Evolutionary conservation across 1,284 basidiomycete genomes (phyloP).

Genomic region (Tilletia indica): DNA sequence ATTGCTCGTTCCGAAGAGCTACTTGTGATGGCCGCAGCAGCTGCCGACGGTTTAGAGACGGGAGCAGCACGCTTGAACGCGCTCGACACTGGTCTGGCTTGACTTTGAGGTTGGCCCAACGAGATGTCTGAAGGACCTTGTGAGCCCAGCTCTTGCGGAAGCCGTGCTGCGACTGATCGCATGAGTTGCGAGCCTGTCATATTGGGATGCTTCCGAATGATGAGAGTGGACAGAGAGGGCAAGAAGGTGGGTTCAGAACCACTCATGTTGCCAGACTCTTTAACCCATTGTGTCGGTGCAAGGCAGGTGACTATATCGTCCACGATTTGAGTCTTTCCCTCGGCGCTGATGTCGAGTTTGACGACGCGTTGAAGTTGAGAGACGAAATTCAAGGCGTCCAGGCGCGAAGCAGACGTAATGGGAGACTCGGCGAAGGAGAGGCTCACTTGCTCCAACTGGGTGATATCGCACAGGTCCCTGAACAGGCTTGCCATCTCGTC

Average conservation of each 20-base stretch:
- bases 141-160: not conserved
- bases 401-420: not conserved
- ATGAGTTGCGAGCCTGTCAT: conserved; percentile 12
- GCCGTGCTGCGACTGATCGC: conserved; percentile 2
- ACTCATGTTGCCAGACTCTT: not conserved
- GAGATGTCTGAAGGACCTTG: not conserved
- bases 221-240: not conserved
- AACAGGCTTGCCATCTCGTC: not conserved
- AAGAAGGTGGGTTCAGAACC: not conserved
- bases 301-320: not conserved
- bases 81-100: conserved; percentile 3
- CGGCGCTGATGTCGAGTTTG: conserved; percentile 11
- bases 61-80: conserved; percentile 4
- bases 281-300: not conserved
- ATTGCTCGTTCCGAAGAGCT: not conserved
- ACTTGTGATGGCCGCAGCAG: not conserved
- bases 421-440: not conserved
- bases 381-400: not conserved
- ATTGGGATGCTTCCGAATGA: not conserved
- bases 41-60: not conserved
- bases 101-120: not conserved
- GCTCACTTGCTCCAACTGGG: conserved; percentile 11
- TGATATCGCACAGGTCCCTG: not conserved
- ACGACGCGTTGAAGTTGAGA: not conserved
- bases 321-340: not conserved